Percentiles rank a stretch among this genome's conserved stretches.
Evolutionary conservation across 352 stramenopile species (phyloP).

Genomic region (Hyphochytrium catenoides): DNA sequence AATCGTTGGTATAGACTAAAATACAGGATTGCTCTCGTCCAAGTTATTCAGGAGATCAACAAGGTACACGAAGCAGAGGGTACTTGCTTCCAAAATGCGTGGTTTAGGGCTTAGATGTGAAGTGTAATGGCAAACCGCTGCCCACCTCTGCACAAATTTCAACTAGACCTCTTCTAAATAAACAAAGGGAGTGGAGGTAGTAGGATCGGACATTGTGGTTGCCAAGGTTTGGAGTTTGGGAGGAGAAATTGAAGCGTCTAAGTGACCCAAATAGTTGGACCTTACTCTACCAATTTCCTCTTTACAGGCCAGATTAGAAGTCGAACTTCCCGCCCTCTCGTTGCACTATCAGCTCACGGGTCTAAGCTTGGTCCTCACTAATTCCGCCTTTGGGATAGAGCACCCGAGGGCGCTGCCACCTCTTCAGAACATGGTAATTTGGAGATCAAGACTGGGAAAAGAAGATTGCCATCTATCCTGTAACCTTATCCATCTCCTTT

Average conservation of each 20-base stretch:
- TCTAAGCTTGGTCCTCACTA: constrained; percentile 36
- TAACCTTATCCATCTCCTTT: constrained; percentile 15
- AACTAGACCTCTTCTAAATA: too few relatives aligned
- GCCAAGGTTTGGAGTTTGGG: background rate
- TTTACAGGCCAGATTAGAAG: constrained; percentile 17
- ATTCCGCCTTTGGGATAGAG: constrained; percentile 55
- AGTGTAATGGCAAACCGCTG: too few relatives aligned
- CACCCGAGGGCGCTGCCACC: constrained; percentile 34
- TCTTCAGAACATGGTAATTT: constrained; percentile 48
- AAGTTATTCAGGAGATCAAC: constrained; percentile 19
- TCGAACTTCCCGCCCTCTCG: constrained; percentile 20
- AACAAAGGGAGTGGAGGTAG: constrained; percentile 15
- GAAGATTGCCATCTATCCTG: too few relatives aligned
- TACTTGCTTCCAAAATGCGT: too few relatives aligned
- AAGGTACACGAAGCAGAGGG: too few relatives aligned
- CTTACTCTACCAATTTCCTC: too few relatives aligned
- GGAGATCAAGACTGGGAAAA: too few relatives aligned
- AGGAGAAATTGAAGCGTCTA: too few relatives aligned
- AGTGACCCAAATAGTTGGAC: too few relatives aligned
- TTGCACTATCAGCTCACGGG: constrained; percentile 27
- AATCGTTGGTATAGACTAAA: constrained; percentile 45
- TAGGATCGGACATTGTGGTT: background rate
- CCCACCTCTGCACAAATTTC: too few relatives aligned
- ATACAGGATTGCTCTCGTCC: constrained; percentile 22
- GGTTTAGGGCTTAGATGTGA: too few relatives aligned